phyloP scores from a whole-genome alignment of 2,329 filamentous ascomycete genomes.

The Colletotrichum coccodes region DNA sequence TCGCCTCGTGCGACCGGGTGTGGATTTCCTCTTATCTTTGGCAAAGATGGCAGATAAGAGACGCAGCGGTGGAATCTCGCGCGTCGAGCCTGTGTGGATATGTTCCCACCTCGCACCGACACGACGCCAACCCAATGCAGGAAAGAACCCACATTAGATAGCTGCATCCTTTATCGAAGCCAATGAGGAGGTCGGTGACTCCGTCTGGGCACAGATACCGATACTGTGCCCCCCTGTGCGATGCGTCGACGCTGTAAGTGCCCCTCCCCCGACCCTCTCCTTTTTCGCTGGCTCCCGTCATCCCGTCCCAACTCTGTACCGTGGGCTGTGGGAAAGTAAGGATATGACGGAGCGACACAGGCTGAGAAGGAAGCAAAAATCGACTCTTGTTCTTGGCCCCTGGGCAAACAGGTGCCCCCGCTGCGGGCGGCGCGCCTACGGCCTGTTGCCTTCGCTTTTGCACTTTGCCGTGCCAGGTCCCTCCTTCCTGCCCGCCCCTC shows the following conservation, averaged over 20 bases:
- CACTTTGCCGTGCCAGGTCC: neutral
- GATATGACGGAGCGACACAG: neutral
- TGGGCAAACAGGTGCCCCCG: neutral
- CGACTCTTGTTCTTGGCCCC: neutral
- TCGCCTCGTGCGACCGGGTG: conserved; percentile 8
- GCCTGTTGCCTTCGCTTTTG: neutral
- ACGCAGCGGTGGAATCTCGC: neutral
- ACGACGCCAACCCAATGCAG: neutral
- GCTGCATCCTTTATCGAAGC: neutral
- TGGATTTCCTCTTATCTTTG: conserved; percentile 11
- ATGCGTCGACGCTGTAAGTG: neutral
- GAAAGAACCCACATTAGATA: neutral
- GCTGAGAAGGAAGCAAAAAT: neutral
- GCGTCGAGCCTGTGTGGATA: conserved; percentile 23
- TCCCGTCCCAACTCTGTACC: neutral
- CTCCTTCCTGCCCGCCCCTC: neutral
- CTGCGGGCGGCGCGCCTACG: conserved; percentile 20
- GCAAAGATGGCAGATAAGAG: neutral
- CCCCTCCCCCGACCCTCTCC: neutral
- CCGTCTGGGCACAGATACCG: neutral
- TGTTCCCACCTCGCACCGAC: conserved; percentile 10
- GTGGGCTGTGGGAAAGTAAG: neutral
- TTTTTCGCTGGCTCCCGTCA: neutral
- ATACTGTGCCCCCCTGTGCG: neutral
- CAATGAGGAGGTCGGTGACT: conserved; percentile 6